Evolutionary conservation across 345 rosid species (phyloP), one percentile per base, ranked within the genome.

Genomic region (Ceriops decandra): DNA sequence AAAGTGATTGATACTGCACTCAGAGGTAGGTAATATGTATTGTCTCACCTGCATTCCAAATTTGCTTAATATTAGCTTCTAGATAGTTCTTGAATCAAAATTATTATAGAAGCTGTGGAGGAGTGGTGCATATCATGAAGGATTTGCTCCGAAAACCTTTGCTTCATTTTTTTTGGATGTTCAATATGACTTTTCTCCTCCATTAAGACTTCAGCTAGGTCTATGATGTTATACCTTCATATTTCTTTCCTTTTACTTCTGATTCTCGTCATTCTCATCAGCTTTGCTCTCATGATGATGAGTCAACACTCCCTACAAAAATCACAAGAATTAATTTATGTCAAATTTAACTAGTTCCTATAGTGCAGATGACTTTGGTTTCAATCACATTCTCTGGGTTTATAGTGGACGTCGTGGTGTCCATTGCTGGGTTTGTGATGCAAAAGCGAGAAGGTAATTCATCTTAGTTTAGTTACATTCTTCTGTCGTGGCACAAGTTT

Each of bases 341-440:
- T n/a, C 15, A 22, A 60, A 32, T 28, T 42, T 49, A 38, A 49
- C 31, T 67, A 3, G 4, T 67, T 57, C 5, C 38, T 31, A 54
- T 79, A 46, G 20, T 76, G 88, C 86, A 89, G 98, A 86, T 81
- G 98, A 89, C 74, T 90, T 90, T 85, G 96, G 98, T 76, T 90
- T 93, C 77, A 81, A 72, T 71, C 97, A 93, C 72, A 84, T 92
- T 42, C 96, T 93, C 62, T 93, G 98, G 97, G 97, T 85, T 65
- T 93, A 77, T 66, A 93, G 97, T 62, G 98, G 98, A 10, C 88
- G 98, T 0, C 95, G 95, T 79, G 97, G 98, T 71, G 97, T 93
- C 71, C 97, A 93, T 66, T 93, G 96, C 79, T 93, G 97, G 99
- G 96, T 89, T 79, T 93, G 95, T 81, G 97, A 93, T 81, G 84